phyloP scores from a whole-genome alignment of 371 early-diverging fungal genomes.

The Mortierella polycephala region DNA sequence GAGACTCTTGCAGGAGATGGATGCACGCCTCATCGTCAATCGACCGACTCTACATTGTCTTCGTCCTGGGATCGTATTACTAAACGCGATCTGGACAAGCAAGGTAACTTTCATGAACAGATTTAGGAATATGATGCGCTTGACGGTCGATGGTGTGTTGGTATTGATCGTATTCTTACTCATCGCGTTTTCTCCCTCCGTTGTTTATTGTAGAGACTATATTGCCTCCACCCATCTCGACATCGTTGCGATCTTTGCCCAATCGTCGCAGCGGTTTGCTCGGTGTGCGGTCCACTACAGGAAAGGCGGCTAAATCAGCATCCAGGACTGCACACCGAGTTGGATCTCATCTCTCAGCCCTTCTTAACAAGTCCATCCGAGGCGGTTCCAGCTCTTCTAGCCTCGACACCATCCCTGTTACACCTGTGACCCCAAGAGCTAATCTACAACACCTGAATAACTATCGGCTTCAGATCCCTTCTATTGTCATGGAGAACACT shows the following conservation, averaged over 20 bases:
- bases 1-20: background rate
- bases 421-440: slow-evolving; percentile 8
- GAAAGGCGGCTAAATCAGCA: slow-evolving; percentile 14
- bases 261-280: slow-evolving; percentile 9
- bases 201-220: slow-evolving; percentile 18
- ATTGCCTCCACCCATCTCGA: slow-evolving; percentile 23
- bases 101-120: slow-evolving; percentile 15
- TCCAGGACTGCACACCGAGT: slow-evolving; percentile 19
- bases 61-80: slow-evolving; percentile 46
- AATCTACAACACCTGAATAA: background rate
- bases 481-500: slow-evolving; percentile 19
- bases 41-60: slow-evolving; percentile 36
- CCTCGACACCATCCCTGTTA: slow-evolving; percentile 22
- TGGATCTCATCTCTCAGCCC: slow-evolving; percentile 29
- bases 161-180: background rate
- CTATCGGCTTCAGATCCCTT: slow-evolving; percentile 22
- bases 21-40: background rate
- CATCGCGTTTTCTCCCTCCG: background rate
- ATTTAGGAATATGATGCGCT: no score
- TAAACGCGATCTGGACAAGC: slow-evolving; percentile 33
- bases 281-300: slow-evolving; percentile 19
- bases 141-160: no score
- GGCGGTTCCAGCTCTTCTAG: slow-evolving; percentile 23
- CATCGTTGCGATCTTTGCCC: background rate
- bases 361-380: slow-evolving; percentile 16